Base-by-base conservation (phyloP, 1,139 yeast species). In the Pichia sp. region DNA sequence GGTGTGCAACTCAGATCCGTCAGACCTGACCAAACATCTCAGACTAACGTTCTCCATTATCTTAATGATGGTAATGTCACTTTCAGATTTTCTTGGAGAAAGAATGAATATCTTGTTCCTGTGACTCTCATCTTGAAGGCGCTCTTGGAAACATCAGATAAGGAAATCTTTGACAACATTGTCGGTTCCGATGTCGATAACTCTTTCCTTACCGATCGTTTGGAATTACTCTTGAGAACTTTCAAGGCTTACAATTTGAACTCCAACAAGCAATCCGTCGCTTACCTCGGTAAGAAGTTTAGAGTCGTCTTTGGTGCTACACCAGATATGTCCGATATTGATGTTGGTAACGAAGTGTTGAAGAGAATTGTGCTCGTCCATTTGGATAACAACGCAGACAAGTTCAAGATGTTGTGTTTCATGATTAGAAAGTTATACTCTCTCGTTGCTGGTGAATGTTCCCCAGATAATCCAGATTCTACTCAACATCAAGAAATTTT, bases 391-490 rank as follows among this genome's bases (percentile, higher is more conserved):
- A 74, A 75, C 53, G 61, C 57, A 32, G 96, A 87, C 58, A 91
- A 91, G 63, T 87, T 85, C 62, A 73, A 86, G 54, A 69, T 87
- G 80, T 64, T 91, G 45, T 62, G 88, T 45, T 91, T 88, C 63
- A 91, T 91, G 97, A 79, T 91, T 53, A 77, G 98, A 69, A 93
- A 91, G 62, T 72, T 91, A 43, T 93, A 93, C 59, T 73, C 97
- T 1, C 70, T 93, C 48, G 97, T 91, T 34, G 96, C 96, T 27
- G 97, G 97, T 41, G 96, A 88, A 56, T 88, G 97, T 63, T 69
- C 91, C 41, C 93, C 96, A 18, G 99, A 91, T 60, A 91, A 93
- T 64, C 98, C 99, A 55, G 99, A 91, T 79, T 94, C 97, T 29
- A 86, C 96, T 9, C 98, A 93, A 66, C 97, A 91, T 68, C 99